Evolutionary conservation across 73 alveolate species (phyloP).

Genomic region (Durusdinium trenchii): DNA sequence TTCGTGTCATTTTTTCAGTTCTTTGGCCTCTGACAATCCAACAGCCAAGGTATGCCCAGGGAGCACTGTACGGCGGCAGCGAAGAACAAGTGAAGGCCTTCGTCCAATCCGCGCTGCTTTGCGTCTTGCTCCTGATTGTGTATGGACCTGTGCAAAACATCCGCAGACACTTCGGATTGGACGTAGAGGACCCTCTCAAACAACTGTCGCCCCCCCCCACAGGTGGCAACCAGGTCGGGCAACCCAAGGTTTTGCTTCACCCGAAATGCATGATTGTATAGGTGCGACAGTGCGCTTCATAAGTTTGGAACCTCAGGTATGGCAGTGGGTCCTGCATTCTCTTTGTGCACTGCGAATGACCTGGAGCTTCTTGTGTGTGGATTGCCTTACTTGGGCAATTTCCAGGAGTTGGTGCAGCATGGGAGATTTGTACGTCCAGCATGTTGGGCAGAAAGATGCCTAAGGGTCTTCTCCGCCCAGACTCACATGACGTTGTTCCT

Average conservation of each 20-base stretch:
- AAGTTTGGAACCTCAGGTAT: constrained; percentile 52
- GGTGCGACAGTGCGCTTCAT: too few relatives aligned
- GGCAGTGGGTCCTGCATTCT: constrained; percentile 68
- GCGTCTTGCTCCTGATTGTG: too few relatives aligned
- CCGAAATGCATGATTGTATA: too few relatives aligned
- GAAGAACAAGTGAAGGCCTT: neutral
- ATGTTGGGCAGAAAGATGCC: neutral
- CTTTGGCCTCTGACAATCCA: too few relatives aligned
- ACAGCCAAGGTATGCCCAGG: constrained; percentile 56
- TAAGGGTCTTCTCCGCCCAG: neutral
- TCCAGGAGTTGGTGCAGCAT: neutral
- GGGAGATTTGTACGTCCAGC: neutral
- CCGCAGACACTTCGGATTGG: neutral
- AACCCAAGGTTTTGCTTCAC: neutral
- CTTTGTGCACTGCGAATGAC: constrained; percentile 72
- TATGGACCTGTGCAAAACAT: too few relatives aligned
- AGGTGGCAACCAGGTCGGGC: neutral
- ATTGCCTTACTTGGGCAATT: constrained; percentile 59
- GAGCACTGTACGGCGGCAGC: constrained; percentile 30
- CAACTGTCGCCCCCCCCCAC: neutral
- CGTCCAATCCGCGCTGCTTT: constrained; percentile 38
- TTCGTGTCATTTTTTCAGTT: too few relatives aligned
- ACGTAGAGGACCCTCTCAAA: neutral
- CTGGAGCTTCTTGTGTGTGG: constrained; percentile 76
- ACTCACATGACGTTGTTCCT: neutral